phyloP scores from a whole-genome alignment of 495 filamentous ascomycete genomes.

The Chlorociboria aeruginascens region DNA sequence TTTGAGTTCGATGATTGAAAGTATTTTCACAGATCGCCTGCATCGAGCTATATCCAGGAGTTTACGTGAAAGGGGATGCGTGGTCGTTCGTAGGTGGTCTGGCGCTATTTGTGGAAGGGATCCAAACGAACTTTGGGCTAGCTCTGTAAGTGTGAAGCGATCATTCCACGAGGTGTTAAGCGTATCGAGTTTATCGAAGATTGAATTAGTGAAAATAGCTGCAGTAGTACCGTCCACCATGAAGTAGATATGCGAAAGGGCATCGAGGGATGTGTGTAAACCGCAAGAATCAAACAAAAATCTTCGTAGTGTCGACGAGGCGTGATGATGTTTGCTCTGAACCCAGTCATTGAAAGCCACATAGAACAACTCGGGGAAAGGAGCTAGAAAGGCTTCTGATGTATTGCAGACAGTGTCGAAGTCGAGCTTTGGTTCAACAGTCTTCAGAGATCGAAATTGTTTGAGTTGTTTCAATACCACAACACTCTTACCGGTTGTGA shows the following conservation, averaged over 20 bases:
- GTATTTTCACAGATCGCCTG: slow-evolving; percentile 31
- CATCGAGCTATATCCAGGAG: slow-evolving; percentile 22
- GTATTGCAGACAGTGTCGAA: slow-evolving; percentile 42
- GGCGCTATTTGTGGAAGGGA: slow-evolving; percentile 35
- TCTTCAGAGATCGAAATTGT: slow-evolving; percentile 23
- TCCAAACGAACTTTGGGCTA: slow-evolving; percentile 59
- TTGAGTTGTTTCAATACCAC: slow-evolving; percentile 62
- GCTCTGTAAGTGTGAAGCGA: slow-evolving; percentile 67
- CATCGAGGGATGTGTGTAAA: slow-evolving; percentile 51
- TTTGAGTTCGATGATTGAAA: slow-evolving; percentile 44
- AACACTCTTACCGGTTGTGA: slow-evolving; percentile 79
- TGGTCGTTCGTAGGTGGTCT: slow-evolving; percentile 41
- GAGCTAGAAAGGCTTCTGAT: slow-evolving; percentile 36
- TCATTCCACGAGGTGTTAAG: slow-evolving; percentile 64
- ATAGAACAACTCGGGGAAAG: slow-evolving; percentile 65
- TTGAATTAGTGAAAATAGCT: slow-evolving; percentile 46
- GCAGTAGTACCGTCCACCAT: slow-evolving; percentile 55
- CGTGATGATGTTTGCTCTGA: slow-evolving; percentile 53
- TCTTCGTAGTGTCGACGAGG: slow-evolving; percentile 48
- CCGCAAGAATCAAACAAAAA: slow-evolving; percentile 59
- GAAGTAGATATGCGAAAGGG: slow-evolving; percentile 60
- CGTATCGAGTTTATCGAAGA: slow-evolving; percentile 71
- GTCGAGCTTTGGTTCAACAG: slow-evolving; percentile 32
- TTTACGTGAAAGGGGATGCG: slow-evolving; percentile 38
- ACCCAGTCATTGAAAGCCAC: slow-evolving; percentile 62